A percentile compares a stretch with the other conserved stretches of the same genome.
phyloP scores from a whole-genome alignment of 768 basidiomycete species.

The Termitomyces sp. region DNA sequence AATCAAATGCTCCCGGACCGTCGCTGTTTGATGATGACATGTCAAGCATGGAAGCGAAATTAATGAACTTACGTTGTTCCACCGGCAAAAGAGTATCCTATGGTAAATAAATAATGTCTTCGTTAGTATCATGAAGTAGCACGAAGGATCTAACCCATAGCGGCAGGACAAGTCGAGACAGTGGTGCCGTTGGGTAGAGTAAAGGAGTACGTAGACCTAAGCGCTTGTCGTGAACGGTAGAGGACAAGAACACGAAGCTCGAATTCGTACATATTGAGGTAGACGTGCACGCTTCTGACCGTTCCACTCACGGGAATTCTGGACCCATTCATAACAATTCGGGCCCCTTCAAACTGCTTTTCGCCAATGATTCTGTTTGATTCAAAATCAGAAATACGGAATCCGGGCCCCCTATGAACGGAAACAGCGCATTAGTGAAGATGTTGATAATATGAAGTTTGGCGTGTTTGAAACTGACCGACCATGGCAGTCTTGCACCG shows the following conservation, averaged over 20 bases:
- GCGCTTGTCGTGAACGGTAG: no score
- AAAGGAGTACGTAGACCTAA: no score
- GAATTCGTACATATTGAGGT: conserved; percentile 64
- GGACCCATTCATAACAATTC: conserved; percentile 53
- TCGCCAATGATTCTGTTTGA: conserved; percentile 74
- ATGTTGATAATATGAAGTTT: not conserved
- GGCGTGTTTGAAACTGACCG: conserved; percentile 37
- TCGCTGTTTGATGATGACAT: conserved; percentile 42
- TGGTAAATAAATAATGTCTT: no score
- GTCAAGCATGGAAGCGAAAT: not conserved
- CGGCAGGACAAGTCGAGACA: no score
- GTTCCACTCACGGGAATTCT: conserved; percentile 52
- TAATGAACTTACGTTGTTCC: conserved; percentile 64
- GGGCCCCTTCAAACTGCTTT: conserved; percentile 67
- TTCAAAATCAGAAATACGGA: conserved; percentile 71
- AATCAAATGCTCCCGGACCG: conserved; percentile 78
- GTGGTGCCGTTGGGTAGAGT: no score
- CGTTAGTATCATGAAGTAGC: no score
- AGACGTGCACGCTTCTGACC: conserved; percentile 69
- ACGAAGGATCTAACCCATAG: no score
- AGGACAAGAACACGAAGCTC: not conserved
- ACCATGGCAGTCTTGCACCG: conserved; percentile 65
- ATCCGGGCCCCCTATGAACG: conserved; percentile 63
- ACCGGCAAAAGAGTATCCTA: conserved; percentile 73
- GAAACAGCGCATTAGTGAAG: not conserved